Evolutionary conservation across 208 protist species (phyloP).

Genomic region (Trypanosomatidae sp.): DNA sequence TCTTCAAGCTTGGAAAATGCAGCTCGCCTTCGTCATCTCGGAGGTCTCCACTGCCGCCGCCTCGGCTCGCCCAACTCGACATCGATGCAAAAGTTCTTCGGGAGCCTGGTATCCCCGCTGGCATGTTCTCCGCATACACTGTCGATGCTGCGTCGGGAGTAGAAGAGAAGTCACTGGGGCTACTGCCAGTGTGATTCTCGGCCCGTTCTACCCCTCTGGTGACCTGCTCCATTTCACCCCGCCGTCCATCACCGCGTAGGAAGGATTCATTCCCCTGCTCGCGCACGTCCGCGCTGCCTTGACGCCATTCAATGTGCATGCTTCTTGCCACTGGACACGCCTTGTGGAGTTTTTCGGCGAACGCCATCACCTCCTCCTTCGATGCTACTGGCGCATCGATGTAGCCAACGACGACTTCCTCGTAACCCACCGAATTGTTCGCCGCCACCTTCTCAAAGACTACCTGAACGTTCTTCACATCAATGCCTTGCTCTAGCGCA

Average conservation of each 20-base stretch:
- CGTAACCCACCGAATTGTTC: conserved; percentile 33
- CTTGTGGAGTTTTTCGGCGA: conserved; percentile 72
- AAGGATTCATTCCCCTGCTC: background rate
- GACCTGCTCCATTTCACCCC: conserved; percentile 10
- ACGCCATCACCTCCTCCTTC: conserved; percentile 72
- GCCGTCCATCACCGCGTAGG: conserved; percentile 1
- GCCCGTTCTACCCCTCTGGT: conserved; percentile 2
- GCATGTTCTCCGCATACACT: background rate
- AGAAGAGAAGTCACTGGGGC: background rate
- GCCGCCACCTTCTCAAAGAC: conserved; percentile 56
- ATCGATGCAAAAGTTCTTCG: conserved; percentile 3
- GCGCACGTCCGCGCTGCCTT: conserved; percentile 10
- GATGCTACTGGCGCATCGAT: conserved; percentile 76
- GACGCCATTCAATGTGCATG: conserved; percentile 67
- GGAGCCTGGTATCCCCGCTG: conserved; percentile 25
- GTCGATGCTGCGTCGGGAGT: background rate
- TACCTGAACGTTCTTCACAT: conserved; percentile 79
- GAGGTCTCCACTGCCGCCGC: background rate
- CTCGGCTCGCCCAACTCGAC: background rate
- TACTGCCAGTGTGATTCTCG: background rate
- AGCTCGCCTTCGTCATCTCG: conserved; percentile 32
- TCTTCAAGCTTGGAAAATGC: conserved; percentile 20
- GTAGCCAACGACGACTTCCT: conserved; percentile 79
- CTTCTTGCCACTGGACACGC: conserved; percentile 66
- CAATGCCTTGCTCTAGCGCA: conserved; percentile 76